Conservation (phyloP, 2,329 filamentous ascomycete genomes). For the Pseudogymnoascus sp. region DNA sequence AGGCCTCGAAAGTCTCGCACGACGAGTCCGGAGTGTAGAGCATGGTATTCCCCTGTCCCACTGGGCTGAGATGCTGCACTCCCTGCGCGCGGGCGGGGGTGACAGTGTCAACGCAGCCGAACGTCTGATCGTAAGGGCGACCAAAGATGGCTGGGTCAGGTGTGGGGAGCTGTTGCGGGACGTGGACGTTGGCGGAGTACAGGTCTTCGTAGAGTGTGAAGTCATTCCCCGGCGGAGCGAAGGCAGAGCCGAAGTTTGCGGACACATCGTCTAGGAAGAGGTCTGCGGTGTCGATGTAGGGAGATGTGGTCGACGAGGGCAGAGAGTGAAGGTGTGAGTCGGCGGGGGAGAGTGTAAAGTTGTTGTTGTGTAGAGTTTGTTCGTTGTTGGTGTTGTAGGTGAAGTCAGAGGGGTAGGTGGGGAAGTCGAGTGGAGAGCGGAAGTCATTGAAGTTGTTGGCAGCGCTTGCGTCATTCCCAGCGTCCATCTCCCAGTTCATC, state of each 20-base stretch:
- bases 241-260: slow-evolving; percentile 41
- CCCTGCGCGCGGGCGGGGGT: slow-evolving; percentile 15
- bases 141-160: slow-evolving; percentile 32
- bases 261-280: slow-evolving; percentile 44
- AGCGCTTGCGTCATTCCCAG: neutral
- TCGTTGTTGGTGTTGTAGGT: neutral
- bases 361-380: slow-evolving; percentile 9
- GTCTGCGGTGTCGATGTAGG: slow-evolving; percentile 30
- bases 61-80: slow-evolving; percentile 55
- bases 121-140: slow-evolving; percentile 19
- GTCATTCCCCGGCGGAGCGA: slow-evolving; percentile 33
- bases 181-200: slow-evolving; percentile 43
- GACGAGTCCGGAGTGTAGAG: slow-evolving; percentile 58
- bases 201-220: slow-evolving; percentile 56
- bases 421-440: slow-evolving; percentile 36
- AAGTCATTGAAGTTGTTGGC: slow-evolving; percentile 24
- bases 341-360: neutral
- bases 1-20: slow-evolving; percentile 50
- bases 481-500: slow-evolving; percentile 17
- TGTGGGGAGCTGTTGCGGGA: slow-evolving; percentile 41
- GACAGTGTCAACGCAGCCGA: neutral
- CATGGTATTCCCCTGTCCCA: slow-evolving; percentile 59
- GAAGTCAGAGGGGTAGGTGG: slow-evolving; percentile 17
- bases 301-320: slow-evolving; percentile 21
- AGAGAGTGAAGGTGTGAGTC: slow-evolving; percentile 3